These are phyloP conservation scores for Scleroderma bovista DNA, from an alignment of 768 basidiomycete species.

Conservation along the genomic window DNA sequence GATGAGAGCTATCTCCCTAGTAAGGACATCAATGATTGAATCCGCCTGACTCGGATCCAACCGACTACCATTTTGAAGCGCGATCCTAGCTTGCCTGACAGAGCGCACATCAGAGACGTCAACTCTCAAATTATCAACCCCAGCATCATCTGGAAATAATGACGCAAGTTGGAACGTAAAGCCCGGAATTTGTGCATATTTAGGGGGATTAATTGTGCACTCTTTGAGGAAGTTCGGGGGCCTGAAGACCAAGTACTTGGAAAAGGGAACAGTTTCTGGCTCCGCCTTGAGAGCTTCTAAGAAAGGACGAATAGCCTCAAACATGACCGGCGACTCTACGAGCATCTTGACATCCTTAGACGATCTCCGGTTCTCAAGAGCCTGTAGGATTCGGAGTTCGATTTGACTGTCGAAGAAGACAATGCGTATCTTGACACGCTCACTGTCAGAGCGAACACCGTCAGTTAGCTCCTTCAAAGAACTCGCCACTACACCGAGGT, in stretches of 20 bases:
- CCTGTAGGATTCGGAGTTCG: constrained; percentile 42
- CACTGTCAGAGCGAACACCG: constrained; percentile 29
- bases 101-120: constrained; percentile 38
- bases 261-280: constrained; percentile 54
- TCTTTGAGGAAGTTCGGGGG: constrained; percentile 30
- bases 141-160: constrained; percentile 42
- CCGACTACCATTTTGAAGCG: constrained; percentile 42
- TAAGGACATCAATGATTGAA: constrained; percentile 57
- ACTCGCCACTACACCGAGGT: constrained; percentile 50
- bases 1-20: constrained; percentile 57
- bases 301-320: constrained; percentile 63
- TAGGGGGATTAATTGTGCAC: constrained; percentile 43
- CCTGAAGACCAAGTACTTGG: constrained; percentile 44
- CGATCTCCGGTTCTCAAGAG: constrained; percentile 26
- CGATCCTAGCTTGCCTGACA: constrained; percentile 40
- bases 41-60: constrained; percentile 71
- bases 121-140: constrained; percentile 36
- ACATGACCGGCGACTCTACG: constrained; percentile 62
- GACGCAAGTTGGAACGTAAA: constrained; percentile 54
- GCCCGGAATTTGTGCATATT: constrained; percentile 46
- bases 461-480: constrained; percentile 40
- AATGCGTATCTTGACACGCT: constrained; percentile 42
- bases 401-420: constrained; percentile 60
- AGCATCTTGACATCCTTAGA: constrained; percentile 32
- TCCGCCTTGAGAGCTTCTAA: constrained; percentile 54